These are phyloP conservation scores for Paecilomyces dactylethromorphus DNA, from an alignment of 2,329 filamentous ascomycete genomes.

Conservation along the genomic window DNA sequence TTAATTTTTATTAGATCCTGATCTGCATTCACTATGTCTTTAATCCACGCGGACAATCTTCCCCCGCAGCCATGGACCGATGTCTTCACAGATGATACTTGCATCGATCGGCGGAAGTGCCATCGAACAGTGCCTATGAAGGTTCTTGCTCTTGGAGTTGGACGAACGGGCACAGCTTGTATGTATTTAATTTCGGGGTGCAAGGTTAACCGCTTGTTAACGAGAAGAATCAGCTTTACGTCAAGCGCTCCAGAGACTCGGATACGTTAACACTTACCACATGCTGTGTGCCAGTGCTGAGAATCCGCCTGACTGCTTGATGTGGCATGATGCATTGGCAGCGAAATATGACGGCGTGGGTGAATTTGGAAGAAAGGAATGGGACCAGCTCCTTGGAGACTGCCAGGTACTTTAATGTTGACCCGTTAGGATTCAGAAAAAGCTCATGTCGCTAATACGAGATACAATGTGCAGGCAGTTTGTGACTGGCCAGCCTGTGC, in stretches of 20 bases:
- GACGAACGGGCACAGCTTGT: slow-evolving; percentile 66
- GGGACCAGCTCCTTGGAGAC: slow-evolving; percentile 62
- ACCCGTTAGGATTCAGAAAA: not conserved
- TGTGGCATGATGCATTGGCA: slow-evolving; percentile 64
- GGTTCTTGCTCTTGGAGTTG: slow-evolving; percentile 63
- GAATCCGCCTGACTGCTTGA: slow-evolving; percentile 59
- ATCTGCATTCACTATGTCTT: slow-evolving; percentile 20
- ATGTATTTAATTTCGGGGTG: slow-evolving; percentile 24
- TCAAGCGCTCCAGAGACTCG: slow-evolving; percentile 58
- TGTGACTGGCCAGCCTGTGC: slow-evolving; percentile 63
- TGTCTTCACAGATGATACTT: slow-evolving; percentile 56
- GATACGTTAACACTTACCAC: slow-evolving; percentile 65
- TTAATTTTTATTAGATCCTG: not conserved
- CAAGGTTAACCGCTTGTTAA: not conserved
- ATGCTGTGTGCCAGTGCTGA: slow-evolving; percentile 66
- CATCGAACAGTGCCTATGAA: slow-evolving; percentile 64
- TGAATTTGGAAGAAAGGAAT: slow-evolving; percentile 59
- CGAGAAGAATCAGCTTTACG: slow-evolving; percentile 22
- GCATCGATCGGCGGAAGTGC: slow-evolving; percentile 61
- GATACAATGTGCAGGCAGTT: slow-evolving; percentile 42
- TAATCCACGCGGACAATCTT: slow-evolving; percentile 30
- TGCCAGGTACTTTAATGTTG: slow-evolving; percentile 36
- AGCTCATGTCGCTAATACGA: slow-evolving; percentile 6
- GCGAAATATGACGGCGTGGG: slow-evolving; percentile 58
- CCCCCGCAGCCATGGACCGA: slow-evolving; percentile 36